Evolutionary conservation across 176 grass and related monocot species (phyloP), one percentile per base, ranked within the genome.

Genomic region (Poa annua): DNA sequence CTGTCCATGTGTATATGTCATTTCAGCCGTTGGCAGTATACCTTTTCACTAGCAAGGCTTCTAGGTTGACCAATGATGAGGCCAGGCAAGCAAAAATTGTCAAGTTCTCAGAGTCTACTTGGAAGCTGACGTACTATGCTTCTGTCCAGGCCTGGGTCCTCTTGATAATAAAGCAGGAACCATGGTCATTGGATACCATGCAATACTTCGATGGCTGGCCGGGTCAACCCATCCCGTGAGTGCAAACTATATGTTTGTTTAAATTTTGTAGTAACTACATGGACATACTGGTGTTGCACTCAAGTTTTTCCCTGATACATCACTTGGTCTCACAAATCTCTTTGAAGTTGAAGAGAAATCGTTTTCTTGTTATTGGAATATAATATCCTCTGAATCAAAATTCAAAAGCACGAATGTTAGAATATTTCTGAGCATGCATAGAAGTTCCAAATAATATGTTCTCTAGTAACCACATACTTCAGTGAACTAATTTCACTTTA

Each of bases 71-170:
- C 86, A 97, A 74, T 78, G 88, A 92, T 74, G 94, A 94, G 29
- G 60, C 80, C 49, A 89, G 80, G 48, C 75, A 81, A 80, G 56
- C 81, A 85, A 99, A 99, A 88, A 80, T 94, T 79, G 36, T 78
- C 33, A 99, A 99, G 89, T 96, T 93, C 84, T 94, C 90, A 26
- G 97, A 99, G 85, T 99, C 97, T 65, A 99, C 91, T 85, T 99
- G 97, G 97, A 99, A 96, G 79, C 97, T 99, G 21, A 96, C 91
- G 51, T 99, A 96, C 84, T 99, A 99, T 88, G 83, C 78, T 41
- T 79, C 64, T 65, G 87, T 99, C 77, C 97, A 99, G 88, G 76
- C 80, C 24, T 99, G 97, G 97, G 93, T 93, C 38, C 57, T 99
- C 56, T 85, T 80, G 53, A 92, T 96, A 81, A 96, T 99, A 77